Base-by-base conservation (phyloP, 768 basidiomycete species). In the Lactifluus volemus region DNA sequence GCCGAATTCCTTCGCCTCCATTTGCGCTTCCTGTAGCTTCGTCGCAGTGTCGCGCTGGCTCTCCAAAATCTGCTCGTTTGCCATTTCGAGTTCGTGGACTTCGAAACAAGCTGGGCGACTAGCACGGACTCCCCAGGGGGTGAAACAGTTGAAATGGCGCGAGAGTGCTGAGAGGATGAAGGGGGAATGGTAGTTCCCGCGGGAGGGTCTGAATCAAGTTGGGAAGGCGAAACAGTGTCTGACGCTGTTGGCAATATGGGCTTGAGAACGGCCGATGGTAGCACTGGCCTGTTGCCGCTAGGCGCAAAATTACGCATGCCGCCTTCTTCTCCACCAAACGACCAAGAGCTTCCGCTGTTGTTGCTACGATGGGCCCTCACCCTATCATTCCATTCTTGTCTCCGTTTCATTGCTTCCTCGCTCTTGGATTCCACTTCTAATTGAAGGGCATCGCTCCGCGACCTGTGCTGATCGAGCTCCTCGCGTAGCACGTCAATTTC, bases 401-500 rank as follows among this genome's bases (percentile, higher is more conserved):
- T 72, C 56, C 67, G 71, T 64, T 59, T 70, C 66, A 63, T 71
- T 15, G 71, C 72, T 54, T 70, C 80, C 30, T 67, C 66, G 3
- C 71, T 70, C 4, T 72, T 73, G 21, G 72, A 70, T 64, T 80
- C 80, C 0, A 84, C 79, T 68, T 82, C 83, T 70, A 84, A 79
- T 72, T 91, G 88, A 39, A 90, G 73, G 71, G 86, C 86, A 51
- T 83, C 81, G 66, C 86, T 86, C 68, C 76, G 80, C 44, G 80
- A 81, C 66, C 85, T 84, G n/a, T 85, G 85, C 67, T 79, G 78
- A 68, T 93, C 90, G 34, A 94, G 77, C 66, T 91, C 89, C 38
- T 85, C 84, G 49, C 84, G 79, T 34, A 95, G 77, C 5, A 76
- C 76, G 56, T 79, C 75, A n/a, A 95, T 88, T 76, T 95, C 92